phyloP scores from a whole-genome alignment of 495 filamentous ascomycete genomes.

The Opeltia flavorubescens region DNA sequence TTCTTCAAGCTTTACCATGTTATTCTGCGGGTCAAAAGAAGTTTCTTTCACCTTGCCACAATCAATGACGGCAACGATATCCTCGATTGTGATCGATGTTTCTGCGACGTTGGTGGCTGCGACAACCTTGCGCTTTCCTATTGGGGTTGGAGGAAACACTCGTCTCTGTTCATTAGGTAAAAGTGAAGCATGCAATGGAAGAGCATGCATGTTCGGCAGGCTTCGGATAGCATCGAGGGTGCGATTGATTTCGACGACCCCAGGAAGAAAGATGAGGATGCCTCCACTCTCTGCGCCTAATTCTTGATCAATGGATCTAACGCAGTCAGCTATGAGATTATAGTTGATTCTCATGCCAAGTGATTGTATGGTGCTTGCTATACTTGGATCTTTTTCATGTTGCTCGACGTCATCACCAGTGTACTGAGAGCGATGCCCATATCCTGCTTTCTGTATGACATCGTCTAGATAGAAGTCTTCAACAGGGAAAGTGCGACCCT shows the following conservation, averaged over 20 bases:
- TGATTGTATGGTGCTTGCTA: slow-evolving; percentile 55
- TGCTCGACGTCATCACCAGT: slow-evolving; percentile 22
- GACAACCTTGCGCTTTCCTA: slow-evolving; percentile 77
- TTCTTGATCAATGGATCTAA: slow-evolving; percentile 64
- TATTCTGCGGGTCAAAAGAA: slow-evolving; percentile 79
- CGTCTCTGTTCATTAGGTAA: slow-evolving; percentile 71
- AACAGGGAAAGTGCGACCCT: slow-evolving; percentile 81
- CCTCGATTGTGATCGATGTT: slow-evolving; percentile 95
- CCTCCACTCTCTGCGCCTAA: slow-evolving; percentile 59
- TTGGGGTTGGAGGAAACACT: slow-evolving; percentile 66
- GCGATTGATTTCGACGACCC: slow-evolving; percentile 69
- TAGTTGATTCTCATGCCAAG: slow-evolving; percentile 88
- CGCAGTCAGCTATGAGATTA: slow-evolving; percentile 65
- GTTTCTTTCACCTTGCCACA: slow-evolving; percentile 93
- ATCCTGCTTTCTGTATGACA: slow-evolving; percentile 65
- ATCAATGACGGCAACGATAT: slow-evolving; percentile 93
- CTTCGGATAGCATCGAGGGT: slow-evolving; percentile 55
- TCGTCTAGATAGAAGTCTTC: slow-evolving; percentile 85
- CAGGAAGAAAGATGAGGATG: slow-evolving; percentile 89
- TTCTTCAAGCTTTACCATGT: slow-evolving; percentile 88
- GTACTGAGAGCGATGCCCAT: slow-evolving; percentile 36
- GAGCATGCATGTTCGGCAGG: slow-evolving; percentile 58
- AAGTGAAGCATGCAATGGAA: slow-evolving; percentile 88
- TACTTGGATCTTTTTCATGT: slow-evolving; percentile 27
- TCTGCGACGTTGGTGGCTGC: slow-evolving; percentile 94